Evolutionary conservation across 1,284 basidiomycete species (phyloP).

Genomic region (Neotropicomus parvogracilis): DNA sequence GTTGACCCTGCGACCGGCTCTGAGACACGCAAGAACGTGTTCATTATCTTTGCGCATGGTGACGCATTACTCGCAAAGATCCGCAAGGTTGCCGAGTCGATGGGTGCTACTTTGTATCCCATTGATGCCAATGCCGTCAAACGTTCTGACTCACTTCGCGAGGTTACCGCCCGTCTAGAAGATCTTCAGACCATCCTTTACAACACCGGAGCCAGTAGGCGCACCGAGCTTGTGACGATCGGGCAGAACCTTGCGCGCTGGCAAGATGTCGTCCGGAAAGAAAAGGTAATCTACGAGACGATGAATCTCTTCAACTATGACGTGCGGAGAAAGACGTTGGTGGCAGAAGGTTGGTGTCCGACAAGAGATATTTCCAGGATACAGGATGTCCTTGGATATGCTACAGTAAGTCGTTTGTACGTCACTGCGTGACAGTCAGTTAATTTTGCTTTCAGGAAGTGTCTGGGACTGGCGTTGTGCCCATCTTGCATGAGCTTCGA

Average conservation of each 20-base stretch:
- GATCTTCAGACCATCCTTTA: conserved; percentile 90
- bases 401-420: conserved; percentile 60
- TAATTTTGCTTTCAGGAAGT: conserved; percentile 60
- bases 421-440: background rate
- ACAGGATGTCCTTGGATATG: conserved; percentile 85
- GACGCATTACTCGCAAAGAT: conserved; percentile 93
- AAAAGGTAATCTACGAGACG: conserved; percentile 94
- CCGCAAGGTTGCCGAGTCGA: conserved; percentile 96
- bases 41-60: conserved; percentile 99
- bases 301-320: conserved; percentile 96
- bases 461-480: conserved; percentile 88
- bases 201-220: conserved; percentile 85
- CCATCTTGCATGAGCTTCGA: conserved; percentile 88
- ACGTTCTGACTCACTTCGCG: conserved; percentile 84
- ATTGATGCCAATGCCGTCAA: conserved; percentile 94
- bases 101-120: conserved; percentile 96
- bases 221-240: conserved; percentile 81
- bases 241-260: conserved; percentile 87
- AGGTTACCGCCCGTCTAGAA: conserved; percentile 87
- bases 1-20: conserved; percentile 78
- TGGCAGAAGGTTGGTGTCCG: conserved; percentile 98
- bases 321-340: conserved; percentile 87
- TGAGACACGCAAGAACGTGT: conserved; percentile 95
- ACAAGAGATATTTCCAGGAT: conserved; percentile 86
- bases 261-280: conserved; percentile 92